phyloP scores from a whole-genome alignment of 176 grass and related monocot species.

The Bromus sterilis region DNA sequence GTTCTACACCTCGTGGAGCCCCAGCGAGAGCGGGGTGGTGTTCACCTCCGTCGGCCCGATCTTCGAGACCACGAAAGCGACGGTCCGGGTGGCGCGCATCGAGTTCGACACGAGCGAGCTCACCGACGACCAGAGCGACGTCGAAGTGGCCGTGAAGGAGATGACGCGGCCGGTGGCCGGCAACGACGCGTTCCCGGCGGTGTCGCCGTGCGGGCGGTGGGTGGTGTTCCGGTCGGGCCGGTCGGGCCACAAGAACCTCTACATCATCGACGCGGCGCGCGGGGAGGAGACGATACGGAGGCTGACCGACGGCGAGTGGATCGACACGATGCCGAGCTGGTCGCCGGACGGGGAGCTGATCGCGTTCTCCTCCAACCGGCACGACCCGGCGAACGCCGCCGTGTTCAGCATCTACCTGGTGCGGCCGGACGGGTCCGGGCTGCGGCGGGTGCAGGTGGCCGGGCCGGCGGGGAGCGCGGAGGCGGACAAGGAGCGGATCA shows the following conservation, averaged over 20 bases:
- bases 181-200: conserved; percentile 85
- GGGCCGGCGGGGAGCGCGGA: conserved; percentile 38
- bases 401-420: conserved; percentile 86
- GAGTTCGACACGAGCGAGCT: conserved; percentile 56
- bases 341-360: conserved; percentile 76
- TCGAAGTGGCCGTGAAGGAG: conserved; percentile 13
- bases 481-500: conserved; percentile 68
- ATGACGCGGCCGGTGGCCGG: conserved; percentile 54
- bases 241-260: conserved; percentile 87
- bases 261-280: conserved; percentile 55
- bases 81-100: conserved; percentile 64
- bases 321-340: conserved; percentile 96
- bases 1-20: conserved; percentile 83
- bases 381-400: conserved; percentile 42
- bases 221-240: conserved; percentile 88
- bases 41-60: conserved; percentile 81
- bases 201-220: conserved; percentile 69
- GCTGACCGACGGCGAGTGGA: conserved; percentile 76
- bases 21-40: conserved; percentile 47
- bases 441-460: conserved; percentile 57
- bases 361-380: conserved; percentile 91
- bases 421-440: conserved; percentile 47
- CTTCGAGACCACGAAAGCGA: conserved; percentile 70
- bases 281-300: conserved; percentile 42
- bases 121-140: background rate